Percentiles rank a stretch among this genome's conserved stretches.
Conservation (phyloP, 2,329 filamentous ascomycete genomes). For the Fusarium metavorans region DNA sequence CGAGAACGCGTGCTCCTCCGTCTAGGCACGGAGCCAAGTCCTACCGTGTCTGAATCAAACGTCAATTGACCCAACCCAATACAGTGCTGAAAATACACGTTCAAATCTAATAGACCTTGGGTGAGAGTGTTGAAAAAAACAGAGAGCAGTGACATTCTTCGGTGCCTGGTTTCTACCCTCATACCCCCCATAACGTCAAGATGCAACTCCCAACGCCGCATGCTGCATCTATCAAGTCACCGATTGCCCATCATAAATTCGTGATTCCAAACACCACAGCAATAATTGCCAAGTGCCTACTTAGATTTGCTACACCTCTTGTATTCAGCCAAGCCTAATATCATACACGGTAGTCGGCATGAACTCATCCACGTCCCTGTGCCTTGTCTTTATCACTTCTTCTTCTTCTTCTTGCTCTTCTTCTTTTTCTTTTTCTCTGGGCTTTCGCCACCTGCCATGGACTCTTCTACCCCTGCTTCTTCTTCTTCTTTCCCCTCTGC, state of each 20-base stretch:
- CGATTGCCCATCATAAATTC: not conserved
- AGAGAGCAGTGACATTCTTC: not conserved
- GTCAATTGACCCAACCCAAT: not conserved
- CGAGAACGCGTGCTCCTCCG: not conserved
- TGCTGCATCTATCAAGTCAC: not conserved
- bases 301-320: not conserved
- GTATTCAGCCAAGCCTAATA: not conserved
- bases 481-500: not conserved
- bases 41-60: not conserved
- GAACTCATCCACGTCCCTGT: not conserved
- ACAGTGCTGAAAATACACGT: not conserved
- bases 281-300: not conserved
- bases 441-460: not conserved
- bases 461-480: not conserved
- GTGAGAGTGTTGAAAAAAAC: not conserved
- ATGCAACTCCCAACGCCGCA: not conserved
- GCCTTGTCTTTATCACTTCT: not conserved
- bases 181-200: not conserved
- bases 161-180: not conserved
- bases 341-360: not conserved
- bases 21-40: not conserved
- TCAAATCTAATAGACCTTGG: not conserved
- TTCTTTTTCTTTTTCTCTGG: constrained; percentile 31
- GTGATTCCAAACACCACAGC: not conserved
- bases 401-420: constrained; percentile 28